phyloP scores from a whole-genome alignment of 2,329 filamentous ascomycete genomes.

The Tolypocladium nubicola region DNA sequence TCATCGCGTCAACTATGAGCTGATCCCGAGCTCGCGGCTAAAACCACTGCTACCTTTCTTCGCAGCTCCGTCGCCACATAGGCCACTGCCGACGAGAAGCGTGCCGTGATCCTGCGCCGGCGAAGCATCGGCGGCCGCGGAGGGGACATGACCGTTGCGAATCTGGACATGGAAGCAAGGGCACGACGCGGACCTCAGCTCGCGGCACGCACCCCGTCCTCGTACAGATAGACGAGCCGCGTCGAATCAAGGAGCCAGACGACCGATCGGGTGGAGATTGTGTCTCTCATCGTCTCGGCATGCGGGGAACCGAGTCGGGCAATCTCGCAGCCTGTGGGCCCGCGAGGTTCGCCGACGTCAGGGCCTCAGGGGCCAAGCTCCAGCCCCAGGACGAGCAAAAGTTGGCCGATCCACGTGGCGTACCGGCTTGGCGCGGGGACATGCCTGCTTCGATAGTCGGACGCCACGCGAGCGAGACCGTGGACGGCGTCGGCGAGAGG shows the following conservation, averaged over 20 bases:
- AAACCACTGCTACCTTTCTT: too few species aligned
- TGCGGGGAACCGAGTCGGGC: background rate
- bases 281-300: background rate
- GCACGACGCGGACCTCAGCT: background rate
- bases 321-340: background rate
- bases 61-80: background rate
- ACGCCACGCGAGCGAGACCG: background rate
- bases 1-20: background rate
- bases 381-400: too few species aligned
- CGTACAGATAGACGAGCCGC: background rate
- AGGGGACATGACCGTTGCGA: background rate
- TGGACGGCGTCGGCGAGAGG: background rate
- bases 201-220: background rate
- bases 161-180: background rate
- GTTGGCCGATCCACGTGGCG: slow-evolving; percentile 1
- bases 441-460: background rate
- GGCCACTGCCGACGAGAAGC: background rate
- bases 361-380: background rate
- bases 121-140: background rate
- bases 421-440: background rate
- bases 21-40: background rate
- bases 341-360: background rate
- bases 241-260: background rate
- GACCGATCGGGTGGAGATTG: background rate
- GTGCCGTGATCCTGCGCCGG: background rate